Evolutionary conservation across 164 flowering plant genomes (phyloP), one percentile per base, ranked within the genome.

Genomic region (Nelumbo lutea): DNA sequence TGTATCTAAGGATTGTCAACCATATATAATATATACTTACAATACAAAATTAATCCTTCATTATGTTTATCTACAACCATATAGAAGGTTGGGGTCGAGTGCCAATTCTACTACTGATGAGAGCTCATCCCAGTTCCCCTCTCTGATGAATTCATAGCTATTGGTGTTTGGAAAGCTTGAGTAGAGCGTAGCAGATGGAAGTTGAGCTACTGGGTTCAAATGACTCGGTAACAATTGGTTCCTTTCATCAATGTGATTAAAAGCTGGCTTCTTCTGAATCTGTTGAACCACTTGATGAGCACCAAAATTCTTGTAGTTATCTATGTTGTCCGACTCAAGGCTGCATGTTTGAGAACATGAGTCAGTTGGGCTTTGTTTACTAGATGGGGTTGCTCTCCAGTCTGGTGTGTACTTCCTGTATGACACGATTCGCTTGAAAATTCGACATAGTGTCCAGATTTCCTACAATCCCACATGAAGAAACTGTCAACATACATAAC

Each of bases 361-460:
- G 48, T 77, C 71, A 56, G 42, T 41, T 62, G 69, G 3, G 42
- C 53, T 75, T 41, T 68, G 77, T 42, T 56, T 75, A 1, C 48
- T 65, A 58, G 68, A 40, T 1, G 81, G 10, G 13, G 45, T 40
- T 55, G 59, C 76, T 66, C 79, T 84, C 84, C 81, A 80, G 63
- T 81, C 84, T 52, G 86, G 80, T 57, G 75, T 65, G 66, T 78
- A 83, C 58, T 84, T 87, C 68, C 68, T 86, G 57, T 79, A 64
- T 0, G 85, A 67, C 51, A 65, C 73, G 46, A 65, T 83, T 70
- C 96, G 70, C 82, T 90, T 88, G 80, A 93, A 85, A 51, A 93
- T 87, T 71, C 98, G 78, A 65, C 97, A 93, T n/a, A 93, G 71
- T 0, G 97, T 93, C 98, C 96, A 91, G 8, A 91, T 85, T 78